These are phyloP conservation scores for Cladosporium colombiae DNA, from an alignment of 2,329 filamentous ascomycete genomes.

Conservation along the genomic window DNA sequence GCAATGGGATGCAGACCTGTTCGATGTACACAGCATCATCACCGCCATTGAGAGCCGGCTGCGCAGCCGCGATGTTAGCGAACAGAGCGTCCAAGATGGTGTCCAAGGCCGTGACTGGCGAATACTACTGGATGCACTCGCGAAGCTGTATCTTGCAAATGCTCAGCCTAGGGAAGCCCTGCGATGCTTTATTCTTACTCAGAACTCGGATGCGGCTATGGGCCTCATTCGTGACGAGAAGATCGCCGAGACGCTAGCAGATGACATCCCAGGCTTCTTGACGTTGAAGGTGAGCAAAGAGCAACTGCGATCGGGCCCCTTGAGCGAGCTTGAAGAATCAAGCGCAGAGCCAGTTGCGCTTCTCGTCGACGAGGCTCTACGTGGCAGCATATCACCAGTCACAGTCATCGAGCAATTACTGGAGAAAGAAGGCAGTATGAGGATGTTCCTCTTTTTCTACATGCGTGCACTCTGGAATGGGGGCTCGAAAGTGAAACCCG, in stretches of 20 bases:
- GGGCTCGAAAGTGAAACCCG: constrained; percentile 32
- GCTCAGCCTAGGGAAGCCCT: constrained; percentile 82
- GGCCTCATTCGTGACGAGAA: constrained; percentile 82
- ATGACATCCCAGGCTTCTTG: constrained; percentile 88
- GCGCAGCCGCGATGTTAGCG: constrained; percentile 69
- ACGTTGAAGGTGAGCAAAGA: constrained; percentile 78
- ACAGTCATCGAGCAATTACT: constrained; percentile 78
- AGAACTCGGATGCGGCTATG: constrained; percentile 90
- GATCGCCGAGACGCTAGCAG: constrained; percentile 82
- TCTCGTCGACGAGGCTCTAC: constrained; percentile 86
- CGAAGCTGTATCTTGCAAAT: constrained; percentile 78
- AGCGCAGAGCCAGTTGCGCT: constrained; percentile 82
- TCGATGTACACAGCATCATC: constrained; percentile 74
- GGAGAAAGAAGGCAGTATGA: constrained; percentile 57
- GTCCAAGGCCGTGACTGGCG: constrained; percentile 76
- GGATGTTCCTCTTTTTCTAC: constrained; percentile 88
- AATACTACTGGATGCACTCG: constrained; percentile 82
- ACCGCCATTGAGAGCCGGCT: constrained; percentile 81
- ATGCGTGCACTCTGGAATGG: constrained; percentile 83
- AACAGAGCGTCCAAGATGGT: constrained; percentile 74
- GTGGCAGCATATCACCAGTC: constrained; percentile 77
- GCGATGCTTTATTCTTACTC: constrained; percentile 82
- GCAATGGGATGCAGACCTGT: constrained; percentile 80
- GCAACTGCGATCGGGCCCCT: constrained; percentile 64
- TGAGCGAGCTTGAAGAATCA: constrained; percentile 72